A percentile compares a stretch with the other conserved stretches of the same genome.
phyloP scores from a whole-genome alignment of 139 green algal genomes.

The Micractinium conductrix region DNA sequence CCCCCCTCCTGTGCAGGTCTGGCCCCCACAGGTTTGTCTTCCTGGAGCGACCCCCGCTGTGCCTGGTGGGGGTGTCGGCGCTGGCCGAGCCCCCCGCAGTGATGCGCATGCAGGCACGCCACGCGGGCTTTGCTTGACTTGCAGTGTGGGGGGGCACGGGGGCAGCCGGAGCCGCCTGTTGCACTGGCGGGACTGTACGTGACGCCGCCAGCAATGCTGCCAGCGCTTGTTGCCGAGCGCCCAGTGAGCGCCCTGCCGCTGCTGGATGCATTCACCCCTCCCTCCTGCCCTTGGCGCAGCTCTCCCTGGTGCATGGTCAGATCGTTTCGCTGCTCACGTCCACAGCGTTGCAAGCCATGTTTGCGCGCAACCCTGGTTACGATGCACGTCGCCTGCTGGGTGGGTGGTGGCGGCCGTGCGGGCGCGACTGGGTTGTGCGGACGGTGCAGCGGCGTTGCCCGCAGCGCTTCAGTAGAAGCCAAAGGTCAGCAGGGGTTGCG shows the following conservation, averaged over 20 bases:
- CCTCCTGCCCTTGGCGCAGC: slow-evolving; percentile 4
- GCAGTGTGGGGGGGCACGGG: too few species aligned
- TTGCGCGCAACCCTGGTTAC: slow-evolving; percentile 39
- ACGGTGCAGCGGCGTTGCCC: too few species aligned
- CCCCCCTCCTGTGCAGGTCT: slow-evolving; percentile 8
- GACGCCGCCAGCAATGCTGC: background rate
- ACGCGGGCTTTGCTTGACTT: too few species aligned
- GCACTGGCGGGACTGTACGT: background rate
- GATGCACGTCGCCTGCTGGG: slow-evolving; percentile 40
- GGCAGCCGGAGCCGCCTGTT: background rate
- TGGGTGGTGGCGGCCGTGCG: background rate
- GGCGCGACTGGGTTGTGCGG: background rate
- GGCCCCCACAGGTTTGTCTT: slow-evolving; percentile 32
- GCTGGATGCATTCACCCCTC: background rate
- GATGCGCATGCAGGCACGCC: slow-evolving; percentile 52
- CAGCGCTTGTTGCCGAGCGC: background rate
- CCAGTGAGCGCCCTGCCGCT: background rate
- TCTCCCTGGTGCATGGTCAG: slow-evolving; percentile 45
- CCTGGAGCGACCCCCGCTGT: slow-evolving; percentile 42
- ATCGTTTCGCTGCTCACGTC: slow-evolving; percentile 42
- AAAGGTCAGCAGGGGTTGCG: too few species aligned
- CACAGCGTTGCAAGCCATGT: slow-evolving; percentile 35
- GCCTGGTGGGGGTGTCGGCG: slow-evolving; percentile 36
- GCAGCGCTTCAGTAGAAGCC: too few species aligned
- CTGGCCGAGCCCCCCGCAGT: slow-evolving; percentile 37